These are phyloP conservation scores for Tetracladium marchalianum DNA, from an alignment of 495 filamentous ascomycete genomes.

Conservation along the genomic window DNA sequence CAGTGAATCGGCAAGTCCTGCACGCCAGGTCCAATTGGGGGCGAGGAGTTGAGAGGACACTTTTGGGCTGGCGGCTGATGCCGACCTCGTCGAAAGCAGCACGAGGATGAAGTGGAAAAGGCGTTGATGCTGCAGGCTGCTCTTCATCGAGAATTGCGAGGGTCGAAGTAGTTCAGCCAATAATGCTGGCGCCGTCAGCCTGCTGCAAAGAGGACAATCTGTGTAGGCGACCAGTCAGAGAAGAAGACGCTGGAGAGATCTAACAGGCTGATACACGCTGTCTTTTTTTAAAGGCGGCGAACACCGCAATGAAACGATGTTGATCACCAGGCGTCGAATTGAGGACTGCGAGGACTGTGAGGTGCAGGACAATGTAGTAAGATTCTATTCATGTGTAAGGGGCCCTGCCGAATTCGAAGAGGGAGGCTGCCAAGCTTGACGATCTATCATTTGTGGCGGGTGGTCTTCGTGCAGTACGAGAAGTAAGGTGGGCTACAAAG, in stretches of 20 bases:
- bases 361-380: neutral
- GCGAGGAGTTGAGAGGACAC: neutral
- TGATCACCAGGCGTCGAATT: no score
- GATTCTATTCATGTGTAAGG: constrained; percentile 5
- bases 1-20: constrained; percentile 3
- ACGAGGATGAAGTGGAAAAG: constrained; percentile 1
- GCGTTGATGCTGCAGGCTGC: constrained; percentile 5
- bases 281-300: constrained; percentile 10
- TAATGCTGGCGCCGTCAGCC: neutral
- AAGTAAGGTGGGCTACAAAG: no score
- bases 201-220: constrained; percentile 10
- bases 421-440: neutral
- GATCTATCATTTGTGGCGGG: no score
- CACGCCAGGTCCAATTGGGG: constrained; percentile 1
- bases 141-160: constrained; percentile 1
- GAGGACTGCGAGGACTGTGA: no score
- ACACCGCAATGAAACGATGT: neutral
- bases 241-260: constrained; percentile 4
- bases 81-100: neutral
- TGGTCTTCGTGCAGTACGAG: no score
- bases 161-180: constrained; percentile 1
- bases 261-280: constrained; percentile 6
- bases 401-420: neutral
- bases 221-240: constrained; percentile 15
- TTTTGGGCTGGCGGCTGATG: neutral